Evolutionary conservation across 106 monocot genomes (phyloP).

Genomic region (Allium sativum): DNA sequence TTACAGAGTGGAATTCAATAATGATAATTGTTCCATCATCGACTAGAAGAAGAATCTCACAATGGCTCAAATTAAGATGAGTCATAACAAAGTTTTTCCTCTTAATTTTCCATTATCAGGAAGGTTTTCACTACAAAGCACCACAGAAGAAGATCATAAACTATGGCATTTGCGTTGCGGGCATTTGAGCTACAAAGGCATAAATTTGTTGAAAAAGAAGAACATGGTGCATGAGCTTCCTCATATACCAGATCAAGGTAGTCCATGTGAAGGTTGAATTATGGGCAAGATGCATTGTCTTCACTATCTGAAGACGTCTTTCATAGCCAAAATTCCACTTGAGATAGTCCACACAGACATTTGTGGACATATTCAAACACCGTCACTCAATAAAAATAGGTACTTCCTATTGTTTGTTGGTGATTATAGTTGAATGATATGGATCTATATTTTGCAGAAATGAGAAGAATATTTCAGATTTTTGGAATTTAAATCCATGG

Average conservation of each 20-base stretch:
- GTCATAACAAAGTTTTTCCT: conserved; percentile 5
- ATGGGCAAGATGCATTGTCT: conserved; percentile 2
- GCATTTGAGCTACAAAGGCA: conserved; percentile 3
- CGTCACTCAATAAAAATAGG: not conserved
- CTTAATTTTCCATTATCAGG: not conserved
- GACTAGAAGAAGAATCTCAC: not conserved
- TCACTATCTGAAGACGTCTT: not conserved
- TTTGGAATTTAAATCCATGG: not conserved
- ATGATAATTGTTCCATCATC: conserved; percentile 1
- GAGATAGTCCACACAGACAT: conserved; percentile 3
- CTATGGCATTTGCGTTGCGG: conserved; percentile 3
- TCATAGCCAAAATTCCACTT: not conserved
- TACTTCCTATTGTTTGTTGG: conserved; percentile 3
- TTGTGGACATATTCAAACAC: conserved; percentile 2
- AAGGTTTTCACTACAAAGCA: not conserved
- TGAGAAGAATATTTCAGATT: conserved; percentile 4
- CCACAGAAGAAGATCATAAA: conserved; percentile 4
- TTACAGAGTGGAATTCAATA: conserved; percentile 1
- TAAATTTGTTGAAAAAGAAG: conserved; percentile 3
- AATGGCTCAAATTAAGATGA: conserved; percentile 2
- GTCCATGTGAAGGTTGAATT: conserved; percentile 8
- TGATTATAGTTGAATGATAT: conserved; percentile 3
- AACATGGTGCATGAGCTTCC: conserved; percentile 5
- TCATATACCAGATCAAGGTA: not conserved
- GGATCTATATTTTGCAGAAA: not conserved